A percentile compares a stretch with the other conserved stretches of the same genome.
These are phyloP conservation scores for Blastobotrys mokoenaii DNA, from an alignment of 805 yeast species.

Conservation along the genomic window DNA sequence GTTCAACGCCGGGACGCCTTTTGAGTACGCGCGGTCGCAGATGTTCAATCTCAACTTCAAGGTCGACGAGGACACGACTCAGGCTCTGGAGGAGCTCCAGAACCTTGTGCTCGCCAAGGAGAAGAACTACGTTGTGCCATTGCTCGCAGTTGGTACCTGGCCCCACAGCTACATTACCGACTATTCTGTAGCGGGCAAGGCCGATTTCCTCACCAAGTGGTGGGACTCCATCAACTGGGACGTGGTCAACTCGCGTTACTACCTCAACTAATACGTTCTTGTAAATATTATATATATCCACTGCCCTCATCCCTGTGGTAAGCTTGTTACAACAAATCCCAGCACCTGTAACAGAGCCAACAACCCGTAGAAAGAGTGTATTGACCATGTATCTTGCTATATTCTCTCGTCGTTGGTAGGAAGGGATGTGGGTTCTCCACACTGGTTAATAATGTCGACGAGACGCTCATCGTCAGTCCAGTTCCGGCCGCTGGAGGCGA, in stretches of 20 bases:
- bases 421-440: no score
- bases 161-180: slow-evolving; percentile 81
- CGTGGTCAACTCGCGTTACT: slow-evolving; percentile 21
- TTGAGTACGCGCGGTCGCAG: slow-evolving; percentile 52
- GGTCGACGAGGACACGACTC: slow-evolving; percentile 44
- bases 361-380: no score
- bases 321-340: no score
- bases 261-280: slow-evolving; percentile 1
- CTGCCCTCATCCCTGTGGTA: no score
- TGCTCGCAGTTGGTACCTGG: slow-evolving; percentile 78
- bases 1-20: slow-evolving; percentile 85
- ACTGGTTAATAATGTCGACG: neutral
- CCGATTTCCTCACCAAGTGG: slow-evolving; percentile 60
- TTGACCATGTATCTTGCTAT: no score
- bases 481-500: slow-evolving; percentile 17
- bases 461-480: slow-evolving; percentile 12
- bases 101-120: slow-evolving; percentile 27
- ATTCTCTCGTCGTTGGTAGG: no score
- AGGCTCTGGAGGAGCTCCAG: slow-evolving; percentile 36
- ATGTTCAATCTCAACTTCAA: slow-evolving; percentile 66
- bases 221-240: slow-evolving; percentile 84
- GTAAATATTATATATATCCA: neutral
- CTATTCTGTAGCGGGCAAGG: slow-evolving; percentile 70
- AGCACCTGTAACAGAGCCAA: no score
- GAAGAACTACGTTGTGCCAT: slow-evolving; percentile 42